Base-by-base conservation (phyloP, 805 yeast genomes). In the Jamesozyma rosinii region DNA sequence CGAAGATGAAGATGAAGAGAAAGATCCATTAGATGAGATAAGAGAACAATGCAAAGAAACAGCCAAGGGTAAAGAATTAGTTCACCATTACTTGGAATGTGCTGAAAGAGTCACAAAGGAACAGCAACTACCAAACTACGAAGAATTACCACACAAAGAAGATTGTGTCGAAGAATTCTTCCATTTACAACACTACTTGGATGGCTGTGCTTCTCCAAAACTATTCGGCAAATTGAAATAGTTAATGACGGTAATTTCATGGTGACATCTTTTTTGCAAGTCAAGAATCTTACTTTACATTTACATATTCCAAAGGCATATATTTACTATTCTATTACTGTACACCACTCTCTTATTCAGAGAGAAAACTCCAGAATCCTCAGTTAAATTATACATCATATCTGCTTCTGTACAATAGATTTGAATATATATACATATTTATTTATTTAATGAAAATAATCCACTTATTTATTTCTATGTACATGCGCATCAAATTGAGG, bases 131-230 rank as follows among this genome's bases (percentile, higher is more conserved):
- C 83, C 76, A 54, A 95, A 72, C 55, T 89, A 90, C 65, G 95
- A 69, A 24, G 81, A 83, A 46, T 76, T 75, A 58, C 79, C 73
- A 10, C 74, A 86, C 75, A 90, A 90, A 71, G 98, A 90, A 74
- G 97, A 90, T 70, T 90, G 98, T 75, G 83, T 90, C 49, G 97
- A 90, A 70, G 98, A 90, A 70, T 90, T 84, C 68, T 90, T 90
- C 87, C 97, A 92, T 70, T 75, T 89, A 65, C 87, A 87, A 67
- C 97, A 90, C 69, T 86, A 94, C 72, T 56, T 89, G 58, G 87
- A 86, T 69, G 92, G 85, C 65, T 79, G 95, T 72, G 87, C 82
- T 64, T 87, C 95, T 50, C 95, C 95, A 69, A 82, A 79, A 67
- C 73, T 89, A 66, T 86, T 89, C 74, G 70, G 77, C 73, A 84